Percentiles rank a stretch among this genome's conserved stretches.
phyloP scores from a whole-genome alignment of 2,329 filamentous ascomycete species.

The Diaporthe vexans region DNA sequence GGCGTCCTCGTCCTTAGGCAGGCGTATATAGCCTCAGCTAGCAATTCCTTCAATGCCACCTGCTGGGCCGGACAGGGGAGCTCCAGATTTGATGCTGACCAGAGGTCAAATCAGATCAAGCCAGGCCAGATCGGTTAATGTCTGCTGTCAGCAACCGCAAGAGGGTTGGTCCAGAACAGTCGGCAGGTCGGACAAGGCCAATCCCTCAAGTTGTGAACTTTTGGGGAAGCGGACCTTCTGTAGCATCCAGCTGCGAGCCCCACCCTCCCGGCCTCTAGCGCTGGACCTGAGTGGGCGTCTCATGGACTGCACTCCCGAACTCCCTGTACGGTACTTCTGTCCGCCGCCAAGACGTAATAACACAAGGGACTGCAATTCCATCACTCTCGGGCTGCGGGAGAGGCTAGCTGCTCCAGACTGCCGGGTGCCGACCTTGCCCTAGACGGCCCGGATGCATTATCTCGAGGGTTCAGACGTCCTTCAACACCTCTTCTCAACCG shows the following conservation, averaged over 20 bases:
- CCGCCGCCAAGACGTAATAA: constrained; percentile 16
- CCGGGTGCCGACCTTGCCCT: constrained; percentile 13
- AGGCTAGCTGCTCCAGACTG: constrained; percentile 27
- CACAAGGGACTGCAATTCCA: neutral
- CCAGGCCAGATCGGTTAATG: neutral
- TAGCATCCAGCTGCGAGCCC: constrained; percentile 34
- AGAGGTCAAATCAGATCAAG: constrained; percentile 5
- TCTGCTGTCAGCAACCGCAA: neutral
- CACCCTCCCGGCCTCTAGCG: constrained; percentile 30
- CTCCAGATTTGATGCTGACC: constrained; percentile 25
- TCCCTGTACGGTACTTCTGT: constrained; percentile 36
- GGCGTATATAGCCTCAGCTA: constrained; percentile 27
- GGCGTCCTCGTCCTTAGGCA: neutral
- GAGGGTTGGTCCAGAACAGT: constrained; percentile 1
- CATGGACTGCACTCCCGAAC: constrained; percentile 1
- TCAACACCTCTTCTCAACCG: neutral
- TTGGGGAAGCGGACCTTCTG: constrained; percentile 32
- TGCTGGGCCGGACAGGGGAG: constrained; percentile 16
- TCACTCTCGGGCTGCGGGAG: neutral
- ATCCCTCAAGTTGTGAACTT: constrained; percentile 34
- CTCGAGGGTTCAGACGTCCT: neutral
- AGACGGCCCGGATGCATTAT: constrained; percentile 23
- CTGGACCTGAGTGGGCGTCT: neutral
- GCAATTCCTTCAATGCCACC: constrained; percentile 6
- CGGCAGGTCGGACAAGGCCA: constrained; percentile 6